Evolutionary conservation across 306 rosid species (phyloP), one percentile per base, ranked within the genome.

Genomic region (Glycine latifolia): DNA sequence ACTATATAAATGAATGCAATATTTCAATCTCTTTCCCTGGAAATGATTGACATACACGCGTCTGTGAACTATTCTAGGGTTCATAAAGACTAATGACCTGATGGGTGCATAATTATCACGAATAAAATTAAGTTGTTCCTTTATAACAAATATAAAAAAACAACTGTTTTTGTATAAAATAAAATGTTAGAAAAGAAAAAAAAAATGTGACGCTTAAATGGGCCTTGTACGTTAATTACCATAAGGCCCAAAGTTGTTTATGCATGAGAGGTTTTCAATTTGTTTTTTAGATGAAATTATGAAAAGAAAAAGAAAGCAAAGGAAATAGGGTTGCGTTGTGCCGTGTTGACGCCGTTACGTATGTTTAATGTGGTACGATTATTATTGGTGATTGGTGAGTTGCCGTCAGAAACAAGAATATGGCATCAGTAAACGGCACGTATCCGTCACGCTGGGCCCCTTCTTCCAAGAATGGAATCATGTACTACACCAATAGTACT

Each of bases 371-470:
- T 53, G 10, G 17, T 9, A 55, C 0, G 26, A 55, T 33, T 53
- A 15, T 79, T 73, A 61, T 74, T 41, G 55, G 31, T 26, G 31
- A 26, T 26, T 26, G 31, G 73, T 17, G 77, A 17, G 53, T 14
- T 43, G 77, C 55, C 76, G 69, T 68, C 54, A 9, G 11, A 39
- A 71, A 68, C 43, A 82, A 81, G 85, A 81, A 68, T 76, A 3
- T 65, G 68, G 73, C 8, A 77, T 62, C 67, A 16, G 66, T 68
- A 43, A 86, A 83, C 87, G 86, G 87, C 89, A 87, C 87, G 91
- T 87, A 84, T 85, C 91, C 92, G 95, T 79, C 91, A 91, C 95
- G 89, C 76, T 72, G 82, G 63, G 48, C 52, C 79, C 71, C 83
- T 52, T 81, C 13, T 79, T 59, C 84, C 88, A 49, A 81, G 13